Evolutionary conservation across 1,284 basidiomycete species (phyloP).

Genomic region (Boletus holoroseus): DNA sequence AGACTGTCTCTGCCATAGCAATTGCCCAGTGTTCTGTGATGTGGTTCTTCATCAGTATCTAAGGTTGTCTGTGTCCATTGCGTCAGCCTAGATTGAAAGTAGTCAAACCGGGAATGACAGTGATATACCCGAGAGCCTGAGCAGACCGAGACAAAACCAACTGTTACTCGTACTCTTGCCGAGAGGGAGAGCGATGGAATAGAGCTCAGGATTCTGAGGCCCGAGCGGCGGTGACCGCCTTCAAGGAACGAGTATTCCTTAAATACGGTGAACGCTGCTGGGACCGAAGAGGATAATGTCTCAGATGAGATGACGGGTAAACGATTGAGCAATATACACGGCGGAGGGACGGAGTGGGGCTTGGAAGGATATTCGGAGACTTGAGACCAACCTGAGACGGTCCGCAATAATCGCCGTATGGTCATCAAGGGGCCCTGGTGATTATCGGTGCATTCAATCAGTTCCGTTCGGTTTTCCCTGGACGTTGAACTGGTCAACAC

Average conservation of each 20-base stretch:
- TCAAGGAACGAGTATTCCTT: neutral
- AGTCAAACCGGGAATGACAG: neutral
- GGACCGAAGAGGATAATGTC: neutral
- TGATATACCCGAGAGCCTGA: neutral
- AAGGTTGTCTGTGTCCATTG: neutral
- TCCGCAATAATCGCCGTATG: neutral
- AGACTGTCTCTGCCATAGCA: constrained; percentile 11
- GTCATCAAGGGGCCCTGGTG: neutral
- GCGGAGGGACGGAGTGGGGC: neutral
- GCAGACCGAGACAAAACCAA: constrained; percentile 5
- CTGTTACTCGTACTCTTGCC: neutral
- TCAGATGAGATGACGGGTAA: neutral
- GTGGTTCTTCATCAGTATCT: neutral
- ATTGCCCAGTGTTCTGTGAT: constrained; percentile 9
- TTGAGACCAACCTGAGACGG: neutral
- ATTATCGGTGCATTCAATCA: neutral
- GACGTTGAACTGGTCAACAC: too few species aligned
- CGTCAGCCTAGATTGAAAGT: constrained; percentile 4
- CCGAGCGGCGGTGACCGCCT: neutral
- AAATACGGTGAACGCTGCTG: neutral
- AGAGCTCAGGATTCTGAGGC: neutral
- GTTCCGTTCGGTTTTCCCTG: too few species aligned
- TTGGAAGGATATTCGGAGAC: neutral
- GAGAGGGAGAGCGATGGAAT: neutral
- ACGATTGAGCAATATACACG: neutral